phyloP scores from a whole-genome alignment of 1,139 yeast genomes.

The Suhomyces ambrosiae region DNA sequence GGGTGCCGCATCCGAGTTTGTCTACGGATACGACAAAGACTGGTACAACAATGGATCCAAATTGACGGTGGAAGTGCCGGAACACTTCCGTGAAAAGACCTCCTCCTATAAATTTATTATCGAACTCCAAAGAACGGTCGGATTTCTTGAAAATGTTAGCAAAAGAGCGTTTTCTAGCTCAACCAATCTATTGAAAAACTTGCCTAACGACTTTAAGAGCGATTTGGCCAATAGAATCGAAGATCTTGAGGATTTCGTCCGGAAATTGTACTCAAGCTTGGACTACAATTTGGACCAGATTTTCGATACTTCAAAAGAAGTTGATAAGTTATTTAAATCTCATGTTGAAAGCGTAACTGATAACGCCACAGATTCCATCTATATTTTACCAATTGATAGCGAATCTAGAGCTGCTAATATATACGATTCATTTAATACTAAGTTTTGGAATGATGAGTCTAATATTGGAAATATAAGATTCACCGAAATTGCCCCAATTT shows the following conservation, averaged over 20 bases:
- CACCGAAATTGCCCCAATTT: constrained; percentile 30
- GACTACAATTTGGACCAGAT: constrained; percentile 17
- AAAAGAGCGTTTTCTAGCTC: constrained; percentile 29
- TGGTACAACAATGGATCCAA: constrained; percentile 17
- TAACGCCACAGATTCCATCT: constrained; percentile 29
- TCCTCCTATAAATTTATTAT: constrained; percentile 21
- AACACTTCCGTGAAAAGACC: constrained; percentile 9
- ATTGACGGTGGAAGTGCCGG: constrained; percentile 11
- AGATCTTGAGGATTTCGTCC: constrained; percentile 36
- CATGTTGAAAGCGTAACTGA: constrained; percentile 30
- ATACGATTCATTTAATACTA: constrained; percentile 35
- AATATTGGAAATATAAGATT: constrained; percentile 34
- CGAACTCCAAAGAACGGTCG: constrained; percentile 28
- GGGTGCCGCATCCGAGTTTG: constrained; percentile 10
- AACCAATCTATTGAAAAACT: constrained; percentile 20
- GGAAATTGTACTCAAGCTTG: constrained; percentile 26
- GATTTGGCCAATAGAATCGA: constrained; percentile 26
- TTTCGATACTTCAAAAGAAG: constrained; percentile 13
- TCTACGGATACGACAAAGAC: constrained; percentile 18
- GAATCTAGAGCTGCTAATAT: constrained; percentile 32
- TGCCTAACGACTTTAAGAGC: constrained; percentile 28
- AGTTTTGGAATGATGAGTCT: constrained; percentile 42
- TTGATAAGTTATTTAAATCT: constrained; percentile 25
- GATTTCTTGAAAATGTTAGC: constrained; percentile 20
- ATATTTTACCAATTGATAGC: constrained; percentile 37